Base-by-base conservation (phyloP, 116 monocot species). In the Cymodocea nodosa region DNA sequence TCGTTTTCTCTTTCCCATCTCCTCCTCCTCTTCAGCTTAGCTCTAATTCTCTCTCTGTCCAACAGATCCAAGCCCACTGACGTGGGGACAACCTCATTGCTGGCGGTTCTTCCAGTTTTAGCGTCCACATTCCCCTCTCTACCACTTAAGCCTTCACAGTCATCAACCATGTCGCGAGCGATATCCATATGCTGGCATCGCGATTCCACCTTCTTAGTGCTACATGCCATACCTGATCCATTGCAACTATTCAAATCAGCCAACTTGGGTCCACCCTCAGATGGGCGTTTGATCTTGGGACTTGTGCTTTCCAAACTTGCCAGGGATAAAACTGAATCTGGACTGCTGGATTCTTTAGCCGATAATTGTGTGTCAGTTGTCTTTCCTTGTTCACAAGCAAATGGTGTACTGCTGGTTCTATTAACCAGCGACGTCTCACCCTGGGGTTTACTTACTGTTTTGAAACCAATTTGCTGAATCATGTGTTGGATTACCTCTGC, bases 401-500 rank as follows among this genome's bases (percentile, higher is more conserved):
- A 44, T 44, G 44, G 44, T 12, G 44, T 15, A 60, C 60, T 35
- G 7, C 60, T 14, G 22, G 6, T 56, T 19, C 68, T 22, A 71
- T 82, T 72, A 16, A 50, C 68, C 56, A 58, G 40, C 18, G 54
- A 10, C 24, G 66, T 71, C 53, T 64, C 79, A n/a, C 59, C 36
- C 9, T 69, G 34, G 13, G 60, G 59, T 68, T 6, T 35, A 15
- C 34, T 18, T 50, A 37, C 71, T 18, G 59, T 73, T 59, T 80
- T 75, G 25, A 50, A 70, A 59, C 71, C 79, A 49, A 77, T 50
- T 24, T 79, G 22, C 62, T 79, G 68, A 74, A 73, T 74, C 85
- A 87, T 85, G 39, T 83, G 70, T 54, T 73, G 74, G 51, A 83
- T 68, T 60, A 75, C 81, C 51, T 57, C 88, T 93, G 77, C 58